A percentile compares a stretch with the other conserved stretches of the same genome.
Conservation (phyloP, 129 eudicot genomes). For the Dittrichia graveolens region DNA sequence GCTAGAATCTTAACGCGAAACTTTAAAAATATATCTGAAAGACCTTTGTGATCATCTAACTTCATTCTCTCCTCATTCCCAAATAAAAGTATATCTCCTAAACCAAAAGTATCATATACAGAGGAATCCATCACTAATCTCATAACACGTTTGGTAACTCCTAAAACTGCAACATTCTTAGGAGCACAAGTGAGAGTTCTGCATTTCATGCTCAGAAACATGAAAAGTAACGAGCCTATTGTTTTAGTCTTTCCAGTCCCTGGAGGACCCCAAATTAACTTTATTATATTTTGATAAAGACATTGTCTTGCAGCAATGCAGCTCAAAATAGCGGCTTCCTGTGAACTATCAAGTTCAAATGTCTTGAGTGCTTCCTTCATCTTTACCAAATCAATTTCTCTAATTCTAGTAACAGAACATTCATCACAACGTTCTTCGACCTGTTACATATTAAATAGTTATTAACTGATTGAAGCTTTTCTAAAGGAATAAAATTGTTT, state of each 20-base stretch:
- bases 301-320: constrained; percentile 48
- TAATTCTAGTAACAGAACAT: constrained; percentile 18
- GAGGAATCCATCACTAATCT: constrained; percentile 30
- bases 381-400: not conserved
- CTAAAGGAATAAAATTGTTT: too few relatives aligned
- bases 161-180: constrained; percentile 64
- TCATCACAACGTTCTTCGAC: constrained; percentile 21
- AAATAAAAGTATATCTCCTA: constrained; percentile 67
- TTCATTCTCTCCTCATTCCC: constrained; percentile 65
- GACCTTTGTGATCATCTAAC: constrained; percentile 52
- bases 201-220: constrained; percentile 45
- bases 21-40: constrained; percentile 47
- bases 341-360: constrained; percentile 55
- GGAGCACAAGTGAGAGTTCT: constrained; percentile 78
- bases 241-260: constrained; percentile 83
- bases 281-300: constrained; percentile 35
- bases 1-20: constrained; percentile 36
- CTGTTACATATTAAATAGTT: constrained; percentile 7
- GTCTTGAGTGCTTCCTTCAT: constrained; percentile 17
- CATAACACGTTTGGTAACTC: constrained; percentile 50
- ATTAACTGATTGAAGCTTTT: too few relatives aligned
- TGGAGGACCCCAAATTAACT: constrained; percentile 87
- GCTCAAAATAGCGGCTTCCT: constrained; percentile 54
- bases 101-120: constrained; percentile 50
- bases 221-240: constrained; percentile 33